Percentiles rank a stretch among this genome's conserved stretches.
phyloP scores from a whole-genome alignment of 768 basidiomycete species.

The Xerocomellus intermedius region DNA sequence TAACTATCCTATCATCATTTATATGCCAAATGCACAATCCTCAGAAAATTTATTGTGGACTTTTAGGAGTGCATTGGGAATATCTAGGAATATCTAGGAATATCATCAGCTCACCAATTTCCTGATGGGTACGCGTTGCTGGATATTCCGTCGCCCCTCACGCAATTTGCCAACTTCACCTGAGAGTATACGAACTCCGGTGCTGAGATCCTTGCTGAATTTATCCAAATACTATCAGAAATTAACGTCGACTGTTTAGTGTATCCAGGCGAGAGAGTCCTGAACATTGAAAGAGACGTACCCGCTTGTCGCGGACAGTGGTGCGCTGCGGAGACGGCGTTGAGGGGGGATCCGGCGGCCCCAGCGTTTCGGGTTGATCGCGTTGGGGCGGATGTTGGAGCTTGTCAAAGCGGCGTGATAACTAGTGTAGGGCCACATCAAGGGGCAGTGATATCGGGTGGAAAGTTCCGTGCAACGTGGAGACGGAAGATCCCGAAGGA shows the following conservation, averaged over 20 bases:
- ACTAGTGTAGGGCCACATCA: not conserved
- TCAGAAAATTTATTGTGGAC: no score
- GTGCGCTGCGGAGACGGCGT: slow-evolving; percentile 16
- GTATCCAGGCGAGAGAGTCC: not conserved
- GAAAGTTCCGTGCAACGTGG: slow-evolving; percentile 22
- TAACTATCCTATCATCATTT: no score
- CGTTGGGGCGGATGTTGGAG: slow-evolving; percentile 43
- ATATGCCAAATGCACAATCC: no score
- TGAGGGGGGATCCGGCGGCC: slow-evolving; percentile 31
- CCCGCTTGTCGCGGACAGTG: no score
- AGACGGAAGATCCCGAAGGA: slow-evolving; percentile 18
- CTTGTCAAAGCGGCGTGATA: slow-evolving; percentile 30
- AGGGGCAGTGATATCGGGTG: not conserved
- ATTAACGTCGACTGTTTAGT: not conserved
- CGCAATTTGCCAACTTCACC: no score
- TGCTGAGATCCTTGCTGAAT: slow-evolving; percentile 72
- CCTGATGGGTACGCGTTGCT: no score
- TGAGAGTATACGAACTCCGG: slow-evolving; percentile 5
- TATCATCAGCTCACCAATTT: no score
- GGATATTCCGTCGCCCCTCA: no score
- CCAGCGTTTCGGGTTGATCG: slow-evolving; percentile 46
- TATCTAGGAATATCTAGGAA: no score
- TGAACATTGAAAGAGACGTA: no score
- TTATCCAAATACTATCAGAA: slow-evolving; percentile 67
- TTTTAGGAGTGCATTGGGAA: no score